Conservation (phyloP, 2,329 filamentous ascomycete genomes). For the Amauroascus verrucosus region DNA sequence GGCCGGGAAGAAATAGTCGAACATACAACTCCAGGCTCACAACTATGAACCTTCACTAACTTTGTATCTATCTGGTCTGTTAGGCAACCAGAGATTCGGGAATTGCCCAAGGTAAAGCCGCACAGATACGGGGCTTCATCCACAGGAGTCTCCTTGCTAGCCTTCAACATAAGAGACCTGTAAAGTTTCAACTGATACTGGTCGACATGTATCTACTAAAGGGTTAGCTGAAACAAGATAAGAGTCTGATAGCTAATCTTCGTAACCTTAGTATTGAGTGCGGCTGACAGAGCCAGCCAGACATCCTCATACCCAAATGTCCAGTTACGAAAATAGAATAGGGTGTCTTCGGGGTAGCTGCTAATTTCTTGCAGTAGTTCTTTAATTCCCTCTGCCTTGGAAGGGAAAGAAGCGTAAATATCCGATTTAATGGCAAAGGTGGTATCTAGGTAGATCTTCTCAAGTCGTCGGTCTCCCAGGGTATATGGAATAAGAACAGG, state of each 20-base stretch:
- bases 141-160: slow-evolving; percentile 33
- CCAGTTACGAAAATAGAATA: slow-evolving; percentile 81
- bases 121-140: slow-evolving; percentile 57
- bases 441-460: slow-evolving; percentile 82
- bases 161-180: slow-evolving; percentile 45
- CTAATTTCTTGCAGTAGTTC: slow-evolving; percentile 62
- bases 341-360: slow-evolving; percentile 59
- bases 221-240: slow-evolving; percentile 13
- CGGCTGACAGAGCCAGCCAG: slow-evolving; percentile 68
- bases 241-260: neutral
- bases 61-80: slow-evolving; percentile 44
- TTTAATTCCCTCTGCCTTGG: slow-evolving; percentile 62
- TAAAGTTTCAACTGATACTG: slow-evolving; percentile 69
- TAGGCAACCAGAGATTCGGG: slow-evolving; percentile 57
- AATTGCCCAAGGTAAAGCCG: slow-evolving; percentile 67
- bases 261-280: slow-evolving; percentile 53
- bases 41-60: slow-evolving; percentile 66
- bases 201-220: slow-evolving; percentile 64
- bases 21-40: slow-evolving; percentile 56
- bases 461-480: slow-evolving; percentile 53
- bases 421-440: slow-evolving; percentile 54
- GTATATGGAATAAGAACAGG: slow-evolving; percentile 68
- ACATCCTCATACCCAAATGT: slow-evolving; percentile 91
- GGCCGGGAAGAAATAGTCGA: slow-evolving; percentile 33
- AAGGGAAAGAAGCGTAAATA: slow-evolving; percentile 44